Conservation (phyloP, 441 rosid species). For the Capsella rubella region DNA sequence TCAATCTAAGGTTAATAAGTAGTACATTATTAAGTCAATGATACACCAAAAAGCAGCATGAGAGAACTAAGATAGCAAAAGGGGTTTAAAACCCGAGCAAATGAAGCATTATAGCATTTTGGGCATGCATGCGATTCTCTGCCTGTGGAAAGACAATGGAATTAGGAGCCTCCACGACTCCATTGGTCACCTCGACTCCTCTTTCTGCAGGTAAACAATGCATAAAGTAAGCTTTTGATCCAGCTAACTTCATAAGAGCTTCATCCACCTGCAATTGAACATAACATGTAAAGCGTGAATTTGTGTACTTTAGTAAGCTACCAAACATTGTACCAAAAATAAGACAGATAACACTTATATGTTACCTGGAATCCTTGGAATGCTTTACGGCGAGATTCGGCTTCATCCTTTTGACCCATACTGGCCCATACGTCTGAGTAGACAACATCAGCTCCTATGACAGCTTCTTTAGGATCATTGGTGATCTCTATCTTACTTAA, state of each 20-base stretch:
- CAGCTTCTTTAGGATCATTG: conserved; percentile 90
- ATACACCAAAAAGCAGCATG: conserved; percentile 4
- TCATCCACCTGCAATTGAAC: conserved; percentile 73
- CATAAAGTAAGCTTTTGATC: conserved; percentile 90
- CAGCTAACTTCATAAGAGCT: conserved; percentile 86
- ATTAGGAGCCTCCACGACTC: conserved; percentile 87
- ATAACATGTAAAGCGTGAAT: background rate
- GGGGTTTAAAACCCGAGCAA: conserved; percentile 61
- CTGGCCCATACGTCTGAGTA: conserved; percentile 99
- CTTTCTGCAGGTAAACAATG: conserved; percentile 99
- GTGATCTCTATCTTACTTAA: conserved; percentile 93
- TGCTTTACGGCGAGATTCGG: conserved; percentile 78
- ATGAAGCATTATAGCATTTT: conserved; percentile 94
- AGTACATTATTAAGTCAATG: conserved; percentile 21
- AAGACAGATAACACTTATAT: background rate
- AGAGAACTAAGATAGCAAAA: conserved; percentile 23
- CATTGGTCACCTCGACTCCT: conserved; percentile 91
- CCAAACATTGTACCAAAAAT: background rate
- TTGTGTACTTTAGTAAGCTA: background rate
- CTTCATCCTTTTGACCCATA: conserved; percentile 99
- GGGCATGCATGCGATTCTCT: conserved; percentile 98
- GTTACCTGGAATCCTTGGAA: conserved; percentile 97
- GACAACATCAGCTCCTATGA: conserved; percentile 92
- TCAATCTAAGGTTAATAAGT: conserved; percentile 34
- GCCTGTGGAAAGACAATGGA: conserved; percentile 99